These are phyloP conservation scores for Clonostachys rhizophaga DNA, from an alignment of 2,329 filamentous ascomycete genomes.

Conservation along the genomic window DNA sequence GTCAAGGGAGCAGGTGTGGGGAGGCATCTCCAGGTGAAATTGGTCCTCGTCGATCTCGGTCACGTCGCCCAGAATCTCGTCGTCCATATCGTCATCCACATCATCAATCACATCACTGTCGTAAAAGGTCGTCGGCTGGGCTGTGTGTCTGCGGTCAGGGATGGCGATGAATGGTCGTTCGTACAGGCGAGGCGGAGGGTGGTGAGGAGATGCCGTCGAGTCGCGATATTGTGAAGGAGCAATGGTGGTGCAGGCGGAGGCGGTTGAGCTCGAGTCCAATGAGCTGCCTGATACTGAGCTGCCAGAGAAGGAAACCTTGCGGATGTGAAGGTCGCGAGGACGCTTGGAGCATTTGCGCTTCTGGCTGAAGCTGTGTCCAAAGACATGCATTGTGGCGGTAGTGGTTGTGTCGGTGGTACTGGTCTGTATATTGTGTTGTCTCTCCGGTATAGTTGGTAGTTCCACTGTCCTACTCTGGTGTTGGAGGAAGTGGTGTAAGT, in stretches of 20 bases:
- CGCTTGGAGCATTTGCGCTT: constrained; percentile 25
- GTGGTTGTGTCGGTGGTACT: background rate
- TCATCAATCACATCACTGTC: constrained; percentile 12
- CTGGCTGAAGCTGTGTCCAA: constrained; percentile 26
- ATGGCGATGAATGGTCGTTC: constrained; percentile 18
- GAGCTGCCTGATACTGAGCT: constrained; percentile 30
- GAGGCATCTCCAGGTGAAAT: constrained; percentile 18
- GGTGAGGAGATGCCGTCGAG: constrained; percentile 19
- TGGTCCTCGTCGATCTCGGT: constrained; percentile 7
- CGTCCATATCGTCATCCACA: constrained; percentile 11
- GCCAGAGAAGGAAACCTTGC: constrained; percentile 34
- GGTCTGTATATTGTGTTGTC: background rate
- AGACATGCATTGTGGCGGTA: constrained; percentile 24
- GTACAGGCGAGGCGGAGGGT: constrained; percentile 27
- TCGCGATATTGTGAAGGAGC: constrained; percentile 4
- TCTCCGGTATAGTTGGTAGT: background rate
- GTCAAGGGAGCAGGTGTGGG: constrained; percentile 16
- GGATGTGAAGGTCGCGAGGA: constrained; percentile 30
- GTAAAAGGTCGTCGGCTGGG: constrained; percentile 16
- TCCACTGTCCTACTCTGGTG: background rate
- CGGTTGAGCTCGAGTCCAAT: constrained; percentile 18
- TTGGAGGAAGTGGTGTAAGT: no score
- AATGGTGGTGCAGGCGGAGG: constrained; percentile 15
- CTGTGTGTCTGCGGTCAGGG: constrained; percentile 8
- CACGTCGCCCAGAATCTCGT: constrained; percentile 8